Evolutionary conservation across 2,329 filamentous ascomycete species (phyloP).

Genomic region (Ophiostoma pallidulum): DNA sequence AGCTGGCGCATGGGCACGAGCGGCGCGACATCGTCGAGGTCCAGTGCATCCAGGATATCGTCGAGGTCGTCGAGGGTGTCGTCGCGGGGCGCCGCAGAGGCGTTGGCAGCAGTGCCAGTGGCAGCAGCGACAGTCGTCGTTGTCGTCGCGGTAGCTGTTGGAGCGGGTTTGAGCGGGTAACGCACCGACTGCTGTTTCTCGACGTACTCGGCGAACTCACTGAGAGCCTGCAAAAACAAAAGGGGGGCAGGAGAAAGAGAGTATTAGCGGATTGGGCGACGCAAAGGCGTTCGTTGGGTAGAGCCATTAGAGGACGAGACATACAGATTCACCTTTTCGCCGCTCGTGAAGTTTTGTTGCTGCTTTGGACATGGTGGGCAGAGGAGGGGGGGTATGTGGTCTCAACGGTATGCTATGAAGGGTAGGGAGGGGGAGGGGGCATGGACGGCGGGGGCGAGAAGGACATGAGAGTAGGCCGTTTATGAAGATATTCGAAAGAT

Average conservation of each 20-base stretch:
- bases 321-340: constrained; percentile 77
- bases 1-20: constrained; percentile 65
- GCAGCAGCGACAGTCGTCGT: constrained; percentile 21
- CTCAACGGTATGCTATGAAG: no score
- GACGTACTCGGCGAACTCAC: constrained; percentile 96
- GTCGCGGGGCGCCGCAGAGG: constrained; percentile 19
- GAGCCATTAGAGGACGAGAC: no score
- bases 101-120: constrained; percentile 22
- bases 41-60: constrained; percentile 82
- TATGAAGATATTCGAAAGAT: constrained; percentile 23
- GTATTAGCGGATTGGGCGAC: no score
- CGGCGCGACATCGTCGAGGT: constrained; percentile 62
- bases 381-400: not conserved
- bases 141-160: constrained; percentile 22
- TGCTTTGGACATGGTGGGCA: constrained; percentile 13
- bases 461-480: no score
- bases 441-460: no score
- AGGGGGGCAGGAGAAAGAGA: not conserved
- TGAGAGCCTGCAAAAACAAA: constrained; percentile 75
- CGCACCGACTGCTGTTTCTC: constrained; percentile 81
- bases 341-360: constrained; percentile 64
- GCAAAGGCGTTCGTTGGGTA: no score
- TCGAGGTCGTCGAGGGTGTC: constrained; percentile 68
- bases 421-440: no score
- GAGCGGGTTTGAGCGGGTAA: constrained; percentile 36